Evolutionary conservation across 345 rosid genomes (phyloP), one percentile per base, ranked within the genome.

Genomic region (Mallotus nudiflorus): DNA sequence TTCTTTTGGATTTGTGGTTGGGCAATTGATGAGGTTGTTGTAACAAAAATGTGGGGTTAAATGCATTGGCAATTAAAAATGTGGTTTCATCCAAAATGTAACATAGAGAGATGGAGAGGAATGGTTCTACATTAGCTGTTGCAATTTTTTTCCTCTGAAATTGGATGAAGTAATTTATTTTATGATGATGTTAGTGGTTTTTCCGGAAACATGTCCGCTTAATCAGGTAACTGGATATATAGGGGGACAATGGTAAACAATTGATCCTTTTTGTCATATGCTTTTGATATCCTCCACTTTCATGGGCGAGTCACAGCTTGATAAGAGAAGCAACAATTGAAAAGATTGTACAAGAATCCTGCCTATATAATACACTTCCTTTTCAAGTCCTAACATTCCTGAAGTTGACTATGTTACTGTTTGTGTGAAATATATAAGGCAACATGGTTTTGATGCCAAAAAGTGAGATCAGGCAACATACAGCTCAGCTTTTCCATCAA

Each of bases 401-500:
- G 20, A 4, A 65, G 18, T 50, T n/a, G 25, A 3, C 63, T 22
- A 24, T 40, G 51, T 24, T 29, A n/a, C 24, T 24, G 11, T 14
- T 22, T 13, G 65, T 61, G 29, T 22, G 49, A 33, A 75, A 63
- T 67, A 65, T 68, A 63, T 51, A 48, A 75, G 75, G 79, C 82
- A 78, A 73, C 70, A 10, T 12, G 53, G 39, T 49, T 46, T 63
- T 22, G 62, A 15, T 50, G 57, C 45, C 62, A 22, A 16, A 27
- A 64, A 45, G 63, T 46, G 52, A 40, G 77, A 56, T 86, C 73
- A 92, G 59, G 88, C 73, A 70, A 94, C 87, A 73, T 70, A 91
- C 11, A 94, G 81, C 82, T 94, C 97, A 18, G 98, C 95, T 82
- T 94, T 86, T 68, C 98, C 98, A 58, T 94, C 97, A 59, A 94